Evolutionary conservation across 176 grass and related monocot genomes (phyloP).

Genomic region (Eragrostis nindensis): DNA sequence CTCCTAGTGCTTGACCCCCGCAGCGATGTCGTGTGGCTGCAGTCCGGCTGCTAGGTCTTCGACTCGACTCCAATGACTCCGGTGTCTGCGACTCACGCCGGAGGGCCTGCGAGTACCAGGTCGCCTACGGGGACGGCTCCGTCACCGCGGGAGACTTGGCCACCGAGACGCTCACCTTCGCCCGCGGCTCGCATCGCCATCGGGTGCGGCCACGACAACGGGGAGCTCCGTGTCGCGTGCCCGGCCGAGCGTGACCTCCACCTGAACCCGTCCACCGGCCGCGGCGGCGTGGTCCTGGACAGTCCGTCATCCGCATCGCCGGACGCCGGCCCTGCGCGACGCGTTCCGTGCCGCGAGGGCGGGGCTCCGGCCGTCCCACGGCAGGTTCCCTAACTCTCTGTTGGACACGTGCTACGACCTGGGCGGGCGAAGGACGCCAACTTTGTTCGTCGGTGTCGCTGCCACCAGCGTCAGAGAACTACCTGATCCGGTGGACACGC

Average conservation of each 20-base stretch:
- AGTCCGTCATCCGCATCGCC: constrained; percentile 75
- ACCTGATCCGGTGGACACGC: no score
- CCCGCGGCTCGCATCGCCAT: constrained; percentile 59
- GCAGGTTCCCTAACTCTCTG: constrained; percentile 70
- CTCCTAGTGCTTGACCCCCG: constrained; percentile 92
- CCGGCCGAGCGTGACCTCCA: constrained; percentile 45
- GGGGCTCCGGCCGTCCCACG: constrained; percentile 51
- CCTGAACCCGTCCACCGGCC: constrained; percentile 63
- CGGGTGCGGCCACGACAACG: constrained; percentile 90
- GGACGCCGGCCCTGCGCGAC: constrained; percentile 66
- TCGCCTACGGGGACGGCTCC: constrained; percentile 91
- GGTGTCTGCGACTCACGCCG: constrained; percentile 76
- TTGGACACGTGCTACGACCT: constrained; percentile 99
- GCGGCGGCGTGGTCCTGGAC: constrained; percentile 90
- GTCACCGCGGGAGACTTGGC: constrained; percentile 75
- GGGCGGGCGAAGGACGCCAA: constrained; percentile 58
- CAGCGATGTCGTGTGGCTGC: constrained; percentile 86
- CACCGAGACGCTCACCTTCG: constrained; percentile 80
- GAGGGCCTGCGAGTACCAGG: constrained; percentile 76
- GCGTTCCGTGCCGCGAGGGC: constrained; percentile 63
- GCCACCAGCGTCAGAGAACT: no score
- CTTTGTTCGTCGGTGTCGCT: no score
- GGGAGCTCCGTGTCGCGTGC: constrained; percentile 75
- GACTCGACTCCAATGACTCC: constrained; percentile 34
- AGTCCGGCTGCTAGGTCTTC: constrained; percentile 75